Evolutionary conservation across 2,329 filamentous ascomycete species (phyloP), one percentile per base, ranked within the genome.

Genomic region (Ascochyta fabae): DNA sequence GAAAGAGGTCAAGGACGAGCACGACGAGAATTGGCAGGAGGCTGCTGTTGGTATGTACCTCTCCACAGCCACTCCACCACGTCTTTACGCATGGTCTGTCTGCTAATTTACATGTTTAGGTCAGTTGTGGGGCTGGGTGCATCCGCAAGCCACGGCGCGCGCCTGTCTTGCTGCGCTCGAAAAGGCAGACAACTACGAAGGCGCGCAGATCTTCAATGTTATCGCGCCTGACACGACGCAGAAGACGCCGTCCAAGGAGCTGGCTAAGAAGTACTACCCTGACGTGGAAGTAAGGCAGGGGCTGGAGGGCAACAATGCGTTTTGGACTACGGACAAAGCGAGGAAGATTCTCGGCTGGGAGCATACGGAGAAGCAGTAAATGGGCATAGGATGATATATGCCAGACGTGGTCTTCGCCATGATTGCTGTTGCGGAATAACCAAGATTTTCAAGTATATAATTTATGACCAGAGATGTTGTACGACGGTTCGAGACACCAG

Each of bases 41-140:
- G 62, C 70, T 1, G 76, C 63, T 6, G 71, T 77, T 41, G 70
- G 67, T 52, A 26, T 12, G 48, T 45, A 6, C 29, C 10, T 12
- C 5, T 31, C 29, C 13, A 4, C 12, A 3, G 12, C 12, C 6
- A 13, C 13, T 15, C 29, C 12, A 13, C 13, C 10, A 2, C 29
- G 29, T 31, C 29, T 31, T 31, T 31, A 1, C 29, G 8, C 16
- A 10, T 19, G 16, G 8, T 19, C 19, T 23, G 12, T 22, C 4
- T 46, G 16, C 33, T 46, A 19, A 46, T 19, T 19, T 1, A 19
- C 6, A 19, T 16, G 31, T 4, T 12, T 10, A 52, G 48, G 35
- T 47, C 72, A 74, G 59, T 61, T 76, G 3, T 77, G 72, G 73
- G 71, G 70, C 7, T 77, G 74, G 74, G 74, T 76, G 15, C 65